These are phyloP conservation scores for Mucor circinelloides DNA, from an alignment of 371 early-diverging fungal species.

Conservation along the genomic window DNA sequence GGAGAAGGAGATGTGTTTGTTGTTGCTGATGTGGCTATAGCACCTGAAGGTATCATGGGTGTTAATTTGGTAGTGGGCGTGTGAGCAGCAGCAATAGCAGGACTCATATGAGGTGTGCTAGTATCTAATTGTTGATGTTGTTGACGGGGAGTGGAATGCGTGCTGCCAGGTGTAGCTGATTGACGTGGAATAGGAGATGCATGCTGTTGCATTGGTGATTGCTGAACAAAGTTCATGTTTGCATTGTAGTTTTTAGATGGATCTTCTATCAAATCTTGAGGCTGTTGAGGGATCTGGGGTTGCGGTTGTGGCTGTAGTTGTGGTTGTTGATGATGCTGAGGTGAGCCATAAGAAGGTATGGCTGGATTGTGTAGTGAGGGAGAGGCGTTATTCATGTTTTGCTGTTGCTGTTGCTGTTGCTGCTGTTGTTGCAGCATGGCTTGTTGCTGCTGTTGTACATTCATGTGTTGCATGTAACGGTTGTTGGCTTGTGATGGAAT, in stretches of 20 bases:
- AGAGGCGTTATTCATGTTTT: slow-evolving; percentile 14
- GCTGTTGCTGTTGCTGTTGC: slow-evolving; percentile 22
- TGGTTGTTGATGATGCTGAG: slow-evolving; percentile 20
- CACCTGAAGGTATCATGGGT: neutral
- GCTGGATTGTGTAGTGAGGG: slow-evolving; percentile 28
- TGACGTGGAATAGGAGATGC: slow-evolving; percentile 35
- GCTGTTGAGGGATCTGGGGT: neutral
- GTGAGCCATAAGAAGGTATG: slow-evolving; percentile 26
- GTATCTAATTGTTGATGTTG: slow-evolving; percentile 34
- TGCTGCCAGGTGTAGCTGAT: slow-evolving; percentile 38
- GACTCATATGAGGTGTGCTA: slow-evolving; percentile 19
- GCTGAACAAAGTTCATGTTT: slow-evolving; percentile 14
- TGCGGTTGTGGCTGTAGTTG: slow-evolving; percentile 5
- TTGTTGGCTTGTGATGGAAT: slow-evolving; percentile 45
- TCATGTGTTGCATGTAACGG: slow-evolving; percentile 39
- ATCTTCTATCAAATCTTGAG: slow-evolving; percentile 7
- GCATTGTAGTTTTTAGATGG: slow-evolving; percentile 17
- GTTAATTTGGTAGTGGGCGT: neutral
- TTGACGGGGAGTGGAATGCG: slow-evolving; percentile 41
- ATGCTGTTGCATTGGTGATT: slow-evolving; percentile 33
- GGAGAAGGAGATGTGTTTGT: slow-evolving; percentile 13
- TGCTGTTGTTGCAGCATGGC: slow-evolving; percentile 13
- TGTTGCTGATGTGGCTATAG: neutral
- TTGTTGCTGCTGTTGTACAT: slow-evolving; percentile 19
- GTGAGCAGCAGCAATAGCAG: neutral